A percentile compares a stretch with the other conserved stretches of the same genome.
Conservation (phyloP, 345 rosid genomes). For the Gossypium arboreum region DNA sequence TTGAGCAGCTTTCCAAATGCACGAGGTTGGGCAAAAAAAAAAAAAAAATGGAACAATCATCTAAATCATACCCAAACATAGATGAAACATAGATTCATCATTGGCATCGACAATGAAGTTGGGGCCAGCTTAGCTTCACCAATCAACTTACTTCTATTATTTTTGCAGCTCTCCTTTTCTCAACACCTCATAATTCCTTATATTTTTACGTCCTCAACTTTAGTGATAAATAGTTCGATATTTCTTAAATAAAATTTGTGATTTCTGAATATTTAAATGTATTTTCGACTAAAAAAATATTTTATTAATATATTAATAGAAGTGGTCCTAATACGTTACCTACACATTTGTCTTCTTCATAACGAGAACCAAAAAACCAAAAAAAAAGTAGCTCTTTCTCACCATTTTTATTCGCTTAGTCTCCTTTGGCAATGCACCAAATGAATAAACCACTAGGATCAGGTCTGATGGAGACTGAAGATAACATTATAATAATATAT, state of each 20-base stretch:
- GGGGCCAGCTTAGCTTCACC: constrained; percentile 9
- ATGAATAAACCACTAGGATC: not conserved
- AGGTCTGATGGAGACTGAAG: not conserved
- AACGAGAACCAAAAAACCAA: not conserved
- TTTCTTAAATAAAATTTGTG: no score
- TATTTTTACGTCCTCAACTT: no score
- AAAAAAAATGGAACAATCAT: not conserved
- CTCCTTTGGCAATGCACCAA: not conserved
- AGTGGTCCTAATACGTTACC: not conserved
- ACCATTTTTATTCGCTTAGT: not conserved
- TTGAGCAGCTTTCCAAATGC: constrained; percentile 26
- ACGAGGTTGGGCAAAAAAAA: constrained; percentile 11
- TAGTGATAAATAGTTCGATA: no score
- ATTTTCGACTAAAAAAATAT: no score
- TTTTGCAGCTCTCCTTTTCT: not conserved
- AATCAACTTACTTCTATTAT: not conserved
- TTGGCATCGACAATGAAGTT: constrained; percentile 7
- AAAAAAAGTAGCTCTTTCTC: not conserved
- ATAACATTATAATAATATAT: not conserved
- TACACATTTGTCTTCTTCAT: not conserved
- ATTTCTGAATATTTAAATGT: no score
- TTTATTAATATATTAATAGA: not conserved
- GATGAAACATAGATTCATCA: not conserved
- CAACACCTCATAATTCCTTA: not conserved
- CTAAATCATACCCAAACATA: not conserved